phyloP scores from a whole-genome alignment of 345 rosid species.

The Ceriops zippeliana region DNA sequence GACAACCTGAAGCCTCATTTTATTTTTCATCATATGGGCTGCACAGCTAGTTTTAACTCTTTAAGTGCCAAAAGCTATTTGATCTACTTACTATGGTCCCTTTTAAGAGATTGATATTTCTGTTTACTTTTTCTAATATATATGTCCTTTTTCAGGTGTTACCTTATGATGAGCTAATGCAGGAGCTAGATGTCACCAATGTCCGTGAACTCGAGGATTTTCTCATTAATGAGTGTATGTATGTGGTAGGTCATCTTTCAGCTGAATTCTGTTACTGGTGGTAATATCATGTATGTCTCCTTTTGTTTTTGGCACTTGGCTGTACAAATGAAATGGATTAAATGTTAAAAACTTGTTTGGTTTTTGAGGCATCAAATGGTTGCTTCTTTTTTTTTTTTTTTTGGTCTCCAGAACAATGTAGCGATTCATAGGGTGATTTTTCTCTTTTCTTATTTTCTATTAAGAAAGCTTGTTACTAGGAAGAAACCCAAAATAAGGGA shows the following conservation, averaged over 20 bases:
- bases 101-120: not conserved
- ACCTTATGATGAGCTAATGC: conserved; percentile 83
- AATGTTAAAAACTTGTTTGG: not conserved
- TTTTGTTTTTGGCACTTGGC: not conserved
- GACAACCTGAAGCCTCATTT: too few species aligned
- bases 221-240: conserved; percentile 97
- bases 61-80: too few species aligned
- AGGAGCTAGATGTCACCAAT: conserved; percentile 80
- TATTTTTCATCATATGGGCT: too few species aligned
- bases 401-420: too few species aligned
- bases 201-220: conserved; percentile 98
- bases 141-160: conserved; percentile 49
- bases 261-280: not conserved
- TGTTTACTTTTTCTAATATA: conserved; percentile 6
- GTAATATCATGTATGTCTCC: not conserved
- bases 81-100: not conserved
- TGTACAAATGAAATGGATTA: conserved; percentile 1
- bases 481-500: not conserved
- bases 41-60: too few species aligned
- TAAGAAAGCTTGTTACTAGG: not conserved
- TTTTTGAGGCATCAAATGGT: not conserved
- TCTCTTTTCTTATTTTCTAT: too few species aligned
- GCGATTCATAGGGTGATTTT: too few species aligned
- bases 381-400: too few species aligned
- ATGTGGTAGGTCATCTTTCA: conserved; percentile 55